Base-by-base conservation (phyloP, 2,329 filamentous ascomycete species). In the Aspergillus transmontanensis region DNA sequence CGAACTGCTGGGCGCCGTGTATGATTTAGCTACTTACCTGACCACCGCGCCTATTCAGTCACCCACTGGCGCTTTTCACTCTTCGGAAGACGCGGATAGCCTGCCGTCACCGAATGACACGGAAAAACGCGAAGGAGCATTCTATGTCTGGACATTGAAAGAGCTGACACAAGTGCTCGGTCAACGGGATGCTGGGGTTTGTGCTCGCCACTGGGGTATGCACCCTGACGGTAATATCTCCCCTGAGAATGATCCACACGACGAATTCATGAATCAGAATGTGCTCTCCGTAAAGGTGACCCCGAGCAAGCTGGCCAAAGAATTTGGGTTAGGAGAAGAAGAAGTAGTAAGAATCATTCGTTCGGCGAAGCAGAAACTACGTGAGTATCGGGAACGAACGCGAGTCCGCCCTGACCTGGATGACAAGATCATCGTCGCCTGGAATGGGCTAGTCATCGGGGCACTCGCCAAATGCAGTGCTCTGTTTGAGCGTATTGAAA, bases 191-290 rank as follows among this genome's bases (percentile, higher is more conserved):
- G 89, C 89, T 26, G 86, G 89, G 3, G 86, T 97, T 19, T 89
- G 92, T 34, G 92, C 93, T 0, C 88, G 88, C 5, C 92, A 97
- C 77, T 98, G 92, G 87, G 91, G 92, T 64, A 90, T 97, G 16
- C 86, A 87, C 36, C 85, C 91, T 46, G 89, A 96, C 69, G 95
- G 95, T 51, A 98, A 99, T 71, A 90, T 99, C 1, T 86, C 89
- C 39, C 88, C 89, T 4, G 87, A 90, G 60, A 88, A 94, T 69
- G 95, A 99, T 73, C 90, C 92, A 0, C 91, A 96, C 71, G 94
- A 98, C 73, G 94, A 98, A 73, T 94, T 98, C 64, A 90, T 96
- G 72, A 93, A 94, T 71, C 93, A 96, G 75, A 99, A 98, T 73
- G 93, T 97, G 6, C 80, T 97, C 2, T 87, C 88, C 43, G 85